Conservation (phyloP, 106 monocot species). For the Gastrodia elata region DNA sequence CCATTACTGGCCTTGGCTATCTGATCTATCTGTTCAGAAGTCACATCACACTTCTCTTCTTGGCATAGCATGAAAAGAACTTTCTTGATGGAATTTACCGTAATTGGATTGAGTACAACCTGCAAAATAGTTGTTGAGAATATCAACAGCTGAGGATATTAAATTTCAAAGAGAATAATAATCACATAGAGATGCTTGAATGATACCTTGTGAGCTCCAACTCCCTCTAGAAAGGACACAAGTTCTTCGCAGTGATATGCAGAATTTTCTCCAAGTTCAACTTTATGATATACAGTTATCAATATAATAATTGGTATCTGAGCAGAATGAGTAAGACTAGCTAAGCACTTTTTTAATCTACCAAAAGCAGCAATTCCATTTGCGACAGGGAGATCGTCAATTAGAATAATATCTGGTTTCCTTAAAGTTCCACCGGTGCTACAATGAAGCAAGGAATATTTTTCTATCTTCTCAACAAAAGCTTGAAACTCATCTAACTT, state of each 20-base stretch:
- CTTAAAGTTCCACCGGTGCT: conserved; percentile 16
- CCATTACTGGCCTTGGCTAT: conserved; percentile 75
- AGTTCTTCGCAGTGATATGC: conserved; percentile 47
- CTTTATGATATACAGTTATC: conserved; percentile 60
- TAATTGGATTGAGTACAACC: conserved; percentile 81
- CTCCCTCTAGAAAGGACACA: conserved; percentile 45
- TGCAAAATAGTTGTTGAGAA: conserved; percentile 18
- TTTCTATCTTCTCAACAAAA: conserved; percentile 68
- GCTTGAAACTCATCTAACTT: conserved; percentile 92
- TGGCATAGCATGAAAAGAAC: conserved; percentile 51
- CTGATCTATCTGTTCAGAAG: conserved; percentile 39
- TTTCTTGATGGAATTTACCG: conserved; percentile 84
- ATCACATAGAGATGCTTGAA: neutral
- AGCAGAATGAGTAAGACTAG: conserved; percentile 42
- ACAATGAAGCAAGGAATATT: conserved; percentile 60
- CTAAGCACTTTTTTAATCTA: conserved; percentile 69
- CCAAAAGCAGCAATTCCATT: conserved; percentile 64
- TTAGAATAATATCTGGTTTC: conserved; percentile 61
- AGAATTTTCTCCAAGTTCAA: conserved; percentile 35
- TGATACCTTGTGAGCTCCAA: conserved; percentile 82
- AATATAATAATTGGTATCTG: conserved; percentile 72
- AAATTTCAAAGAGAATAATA: neutral
- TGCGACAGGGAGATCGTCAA: conserved; percentile 86
- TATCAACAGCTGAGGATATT: neutral
- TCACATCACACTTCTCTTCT: conserved; percentile 54